These are phyloP conservation scores for Echites panduratus DNA, from an alignment of 257 asterid species.

Conservation along the genomic window DNA sequence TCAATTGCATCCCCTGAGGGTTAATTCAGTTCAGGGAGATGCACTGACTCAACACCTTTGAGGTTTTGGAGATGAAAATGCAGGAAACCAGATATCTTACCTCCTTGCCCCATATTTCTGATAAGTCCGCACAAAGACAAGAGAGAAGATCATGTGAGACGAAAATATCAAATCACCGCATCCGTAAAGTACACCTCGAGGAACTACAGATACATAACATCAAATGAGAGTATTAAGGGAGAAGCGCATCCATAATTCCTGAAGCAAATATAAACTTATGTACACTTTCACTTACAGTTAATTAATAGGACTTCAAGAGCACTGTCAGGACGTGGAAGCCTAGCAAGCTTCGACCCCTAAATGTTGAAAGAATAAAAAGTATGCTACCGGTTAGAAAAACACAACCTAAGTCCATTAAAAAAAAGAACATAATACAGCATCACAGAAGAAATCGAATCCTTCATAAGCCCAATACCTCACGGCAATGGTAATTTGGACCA, in stretches of 20 bases:
- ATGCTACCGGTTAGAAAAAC: not conserved
- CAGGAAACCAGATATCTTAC: conserved; percentile 26
- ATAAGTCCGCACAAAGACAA: conserved; percentile 85
- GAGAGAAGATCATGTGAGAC: conserved; percentile 95
- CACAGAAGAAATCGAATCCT: not conserved
- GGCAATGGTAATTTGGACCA: conserved; percentile 96
- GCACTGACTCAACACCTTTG: not conserved
- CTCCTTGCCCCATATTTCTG: conserved; percentile 80
- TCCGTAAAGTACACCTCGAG: conserved; percentile 86
- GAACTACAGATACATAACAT: conserved; percentile 47
- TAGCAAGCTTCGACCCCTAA: conserved; percentile 93
- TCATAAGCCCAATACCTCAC: conserved; percentile 55
- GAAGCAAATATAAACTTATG: conserved; percentile 4
- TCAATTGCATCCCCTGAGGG: not conserved
- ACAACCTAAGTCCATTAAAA: not conserved
- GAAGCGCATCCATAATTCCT: conserved; percentile 1
- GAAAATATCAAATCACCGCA: conserved; percentile 98
- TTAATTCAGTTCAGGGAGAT: not conserved
- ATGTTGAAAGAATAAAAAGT: conserved; percentile 5
- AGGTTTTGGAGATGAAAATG: not conserved
- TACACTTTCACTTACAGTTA: conserved; percentile 35
- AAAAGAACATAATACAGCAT: conserved; percentile 2
- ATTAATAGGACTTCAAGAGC: conserved; percentile 56
- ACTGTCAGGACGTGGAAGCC: conserved; percentile 76
- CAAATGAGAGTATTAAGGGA: conserved; percentile 14